Conservation (phyloP, 2,329 filamentous ascomycete genomes). For the Nigrograna mackinnonii region DNA sequence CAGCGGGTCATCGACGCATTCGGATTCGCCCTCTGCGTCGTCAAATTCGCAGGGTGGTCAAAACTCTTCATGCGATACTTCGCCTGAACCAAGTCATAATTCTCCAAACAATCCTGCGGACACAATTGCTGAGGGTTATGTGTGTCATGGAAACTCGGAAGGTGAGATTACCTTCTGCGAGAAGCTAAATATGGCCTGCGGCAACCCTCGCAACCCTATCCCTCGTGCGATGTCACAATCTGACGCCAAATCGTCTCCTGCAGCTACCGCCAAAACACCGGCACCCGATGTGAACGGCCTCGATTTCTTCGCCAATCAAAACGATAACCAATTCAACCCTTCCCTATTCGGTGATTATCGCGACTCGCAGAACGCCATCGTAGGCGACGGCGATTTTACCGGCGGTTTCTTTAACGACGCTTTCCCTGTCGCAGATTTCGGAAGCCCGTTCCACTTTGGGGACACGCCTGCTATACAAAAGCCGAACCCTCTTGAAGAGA, state of each 20-base stretch:
- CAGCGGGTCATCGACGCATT: slow-evolving; percentile 49
- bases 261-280: slow-evolving; percentile 38
- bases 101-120: slow-evolving; percentile 75
- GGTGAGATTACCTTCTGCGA: slow-evolving; percentile 60
- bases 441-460: slow-evolving; percentile 76
- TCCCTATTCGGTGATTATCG: slow-evolving; percentile 91
- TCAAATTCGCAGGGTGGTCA: slow-evolving; percentile 54
- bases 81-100: slow-evolving; percentile 74
- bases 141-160: slow-evolving; percentile 53
- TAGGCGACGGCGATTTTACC: slow-evolving; percentile 67
- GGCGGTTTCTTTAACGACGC: slow-evolving; percentile 77
- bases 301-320: slow-evolving; percentile 79
- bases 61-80: slow-evolving; percentile 71
- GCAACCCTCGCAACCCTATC: slow-evolving; percentile 56
- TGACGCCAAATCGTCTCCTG: slow-evolving; percentile 43
- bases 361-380: slow-evolving; percentile 81
- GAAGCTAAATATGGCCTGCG: slow-evolving; percentile 60
- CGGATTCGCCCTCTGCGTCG: slow-evolving; percentile 55
- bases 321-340: slow-evolving; percentile 85
- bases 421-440: slow-evolving; percentile 75
- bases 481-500: slow-evolving; percentile 72
- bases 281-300: slow-evolving; percentile 54
- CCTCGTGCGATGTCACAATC: slow-evolving; percentile 52
- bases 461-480: slow-evolving; percentile 50
- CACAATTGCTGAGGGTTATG: slow-evolving; percentile 41